Conservation (phyloP, 805 yeast species). For the Trichomonascus vanleenenianus region DNA sequence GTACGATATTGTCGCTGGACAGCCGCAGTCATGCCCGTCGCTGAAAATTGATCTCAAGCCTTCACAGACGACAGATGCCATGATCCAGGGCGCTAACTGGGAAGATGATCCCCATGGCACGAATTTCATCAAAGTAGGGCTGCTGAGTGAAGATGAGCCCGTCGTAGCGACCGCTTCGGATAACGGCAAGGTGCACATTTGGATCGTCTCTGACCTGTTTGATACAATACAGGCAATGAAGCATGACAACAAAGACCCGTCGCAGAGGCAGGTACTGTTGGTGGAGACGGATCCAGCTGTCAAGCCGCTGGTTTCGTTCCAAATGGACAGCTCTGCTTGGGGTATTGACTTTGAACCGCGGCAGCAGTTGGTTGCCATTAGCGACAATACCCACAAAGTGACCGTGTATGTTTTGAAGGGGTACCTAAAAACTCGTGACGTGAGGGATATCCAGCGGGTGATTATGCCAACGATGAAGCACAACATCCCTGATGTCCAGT, state of each 20-base stretch:
- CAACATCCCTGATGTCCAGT: constrained; percentile 49
- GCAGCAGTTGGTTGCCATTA: constrained; percentile 36
- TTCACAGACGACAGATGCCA: constrained; percentile 32
- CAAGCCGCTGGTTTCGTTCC: neutral
- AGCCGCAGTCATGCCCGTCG: constrained; percentile 22
- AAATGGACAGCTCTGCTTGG: constrained; percentile 43
- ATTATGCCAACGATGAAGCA: constrained; percentile 40
- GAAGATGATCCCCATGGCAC: constrained; percentile 49
- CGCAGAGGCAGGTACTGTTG: constrained; percentile 20
- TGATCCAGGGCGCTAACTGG: constrained; percentile 41
- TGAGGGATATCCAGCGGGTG: constrained; percentile 11
- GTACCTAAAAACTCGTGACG: constrained; percentile 22
- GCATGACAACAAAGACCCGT: constrained; percentile 1
- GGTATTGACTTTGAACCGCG: constrained; percentile 42
- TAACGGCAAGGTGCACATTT: constrained; percentile 43
- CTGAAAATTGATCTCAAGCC: constrained; percentile 40
- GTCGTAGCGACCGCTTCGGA: constrained; percentile 42
- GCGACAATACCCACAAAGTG: constrained; percentile 48
- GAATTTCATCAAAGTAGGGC: constrained; percentile 39
- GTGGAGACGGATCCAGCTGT: constrained; percentile 8
- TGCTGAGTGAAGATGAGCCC: constrained; percentile 35
- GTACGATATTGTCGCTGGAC: constrained; percentile 5
- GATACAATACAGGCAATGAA: constrained; percentile 6
- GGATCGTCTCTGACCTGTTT: constrained; percentile 25
- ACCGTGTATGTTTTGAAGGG: constrained; percentile 29